Base-by-base conservation (phyloP, 345 rosid genomes). In the Cardamine occulta region DNA sequence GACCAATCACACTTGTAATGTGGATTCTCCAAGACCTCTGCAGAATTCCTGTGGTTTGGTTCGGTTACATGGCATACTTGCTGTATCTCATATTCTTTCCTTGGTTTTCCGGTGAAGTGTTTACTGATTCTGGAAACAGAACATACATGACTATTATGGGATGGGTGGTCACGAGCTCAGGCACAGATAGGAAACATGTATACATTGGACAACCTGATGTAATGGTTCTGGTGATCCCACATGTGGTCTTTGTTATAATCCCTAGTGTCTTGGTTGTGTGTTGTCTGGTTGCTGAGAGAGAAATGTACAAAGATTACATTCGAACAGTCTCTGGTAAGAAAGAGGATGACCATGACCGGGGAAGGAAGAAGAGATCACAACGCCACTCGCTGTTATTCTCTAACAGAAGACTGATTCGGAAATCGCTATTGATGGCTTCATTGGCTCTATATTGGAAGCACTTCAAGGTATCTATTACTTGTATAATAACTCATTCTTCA, bases 81-180 rank as follows among this genome's bases (percentile, higher is more conserved):
- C 34, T 90, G 48, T 86, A 85, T 76, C 92, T 94, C 57, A 32
- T 91, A 18, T 64, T 84, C 72, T 88, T 84, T 76, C 98, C 98
- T 21, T 91, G 97, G 96, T 83, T 85, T 59, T 49, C 72, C 17
- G 96, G 97, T 61, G 85, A 79, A 69, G 91, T 90, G 78, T 94
- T 87, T 68, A 84, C 87, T 2, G 81, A 86, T 29, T 75, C 81
- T 40, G 84, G 75, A 6, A 72, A 80, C 57, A 84, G 79, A 79
- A 88, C 85, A 29, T 88, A 90, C 82, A 90, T 94, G 98, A 90
- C 95, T 64, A 86, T 85, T 51, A 85, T 80, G 86, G 98, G 98
- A 49, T 94, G 97, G 97, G 90, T 73, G 5, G 85, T 91, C 21
- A 81, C 80, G 63, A 78, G 76, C 68, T 34, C 73, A 51, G 47